Percentiles rank a stretch among this genome's conserved stretches.
Evolutionary conservation across 768 basidiomycete species (phyloP).

Genomic region (Trametes meyenii): DNA sequence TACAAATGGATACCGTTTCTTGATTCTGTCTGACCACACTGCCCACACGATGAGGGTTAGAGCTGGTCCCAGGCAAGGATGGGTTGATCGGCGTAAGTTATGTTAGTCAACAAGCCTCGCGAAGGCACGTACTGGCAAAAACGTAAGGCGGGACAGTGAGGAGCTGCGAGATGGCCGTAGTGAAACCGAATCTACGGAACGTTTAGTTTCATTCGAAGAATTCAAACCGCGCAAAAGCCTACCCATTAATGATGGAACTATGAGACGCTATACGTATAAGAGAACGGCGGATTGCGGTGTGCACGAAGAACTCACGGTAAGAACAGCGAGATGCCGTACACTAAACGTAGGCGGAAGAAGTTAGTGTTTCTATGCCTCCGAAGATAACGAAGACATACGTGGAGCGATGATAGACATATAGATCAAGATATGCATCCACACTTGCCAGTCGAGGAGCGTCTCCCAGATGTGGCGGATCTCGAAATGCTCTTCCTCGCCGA

Average conservation of each 20-base stretch:
- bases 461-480: constrained; percentile 54
- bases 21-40: constrained; percentile 58
- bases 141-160: constrained; percentile 72
- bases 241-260: constrained; percentile 21
- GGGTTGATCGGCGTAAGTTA: too few relatives aligned
- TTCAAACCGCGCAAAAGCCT: too few relatives aligned
- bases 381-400: constrained; percentile 45
- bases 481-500: constrained; percentile 65
- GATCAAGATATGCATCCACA: constrained; percentile 52
- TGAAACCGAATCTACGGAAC: constrained; percentile 56
- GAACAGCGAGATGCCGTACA: constrained; percentile 73
- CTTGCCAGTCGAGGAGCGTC: constrained; percentile 59
- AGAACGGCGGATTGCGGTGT: too few relatives aligned
- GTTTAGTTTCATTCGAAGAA: not conserved
- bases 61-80: constrained; percentile 39
- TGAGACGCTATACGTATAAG: not conserved
- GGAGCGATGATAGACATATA: constrained; percentile 63
- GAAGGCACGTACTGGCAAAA: constrained; percentile 44
- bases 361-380: not conserved
- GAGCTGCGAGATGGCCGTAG: constrained; percentile 59
- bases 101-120: not conserved
- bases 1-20: constrained; percentile 64
- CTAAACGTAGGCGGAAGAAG: constrained; percentile 35
- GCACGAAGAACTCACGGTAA: constrained; percentile 71
- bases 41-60: constrained; percentile 54